phyloP scores from a whole-genome alignment of 140 eudicot species.

The Ambrosia hybrid region DNA sequence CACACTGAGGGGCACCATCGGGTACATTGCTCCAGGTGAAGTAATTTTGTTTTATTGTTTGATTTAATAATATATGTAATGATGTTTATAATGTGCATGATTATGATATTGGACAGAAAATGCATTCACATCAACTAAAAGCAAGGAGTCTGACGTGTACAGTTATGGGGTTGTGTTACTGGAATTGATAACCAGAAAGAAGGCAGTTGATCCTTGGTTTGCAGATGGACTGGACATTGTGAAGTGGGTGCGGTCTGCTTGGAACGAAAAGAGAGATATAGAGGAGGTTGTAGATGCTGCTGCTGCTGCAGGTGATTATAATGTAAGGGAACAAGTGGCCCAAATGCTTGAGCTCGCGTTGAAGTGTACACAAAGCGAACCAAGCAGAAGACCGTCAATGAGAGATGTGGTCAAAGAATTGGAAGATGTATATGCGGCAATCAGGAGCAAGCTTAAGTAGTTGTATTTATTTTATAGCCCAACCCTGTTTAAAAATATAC shows the following conservation, averaged over 20 bases:
- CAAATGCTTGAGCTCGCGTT: slow-evolving; percentile 57
- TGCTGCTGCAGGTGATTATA: slow-evolving; percentile 29
- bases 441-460: slow-evolving; percentile 29
- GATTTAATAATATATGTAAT: not conserved
- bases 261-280: slow-evolving; percentile 47
- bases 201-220: too few species aligned
- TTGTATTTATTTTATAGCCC: too few species aligned
- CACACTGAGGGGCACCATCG: slow-evolving; percentile 66
- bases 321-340: slow-evolving; percentile 60
- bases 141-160: slow-evolving; percentile 87
- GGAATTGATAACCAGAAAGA: too few species aligned
- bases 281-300: slow-evolving; percentile 54
- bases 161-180: slow-evolving; percentile 21
- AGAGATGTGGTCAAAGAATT: too few species aligned
- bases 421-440: not conserved
- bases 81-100: not conserved
- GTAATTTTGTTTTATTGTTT: not conserved
- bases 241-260: not conserved
- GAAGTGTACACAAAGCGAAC: slow-evolving; percentile 69
- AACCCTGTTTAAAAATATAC: too few species aligned
- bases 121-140: slow-evolving; percentile 58
- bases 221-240: too few species aligned
- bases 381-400: slow-evolving; percentile 21
- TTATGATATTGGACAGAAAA: slow-evolving; percentile 47
- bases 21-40: slow-evolving; percentile 96